Conservation (phyloP, 352 stramenopile species). For the Pythium folliculosum region DNA sequence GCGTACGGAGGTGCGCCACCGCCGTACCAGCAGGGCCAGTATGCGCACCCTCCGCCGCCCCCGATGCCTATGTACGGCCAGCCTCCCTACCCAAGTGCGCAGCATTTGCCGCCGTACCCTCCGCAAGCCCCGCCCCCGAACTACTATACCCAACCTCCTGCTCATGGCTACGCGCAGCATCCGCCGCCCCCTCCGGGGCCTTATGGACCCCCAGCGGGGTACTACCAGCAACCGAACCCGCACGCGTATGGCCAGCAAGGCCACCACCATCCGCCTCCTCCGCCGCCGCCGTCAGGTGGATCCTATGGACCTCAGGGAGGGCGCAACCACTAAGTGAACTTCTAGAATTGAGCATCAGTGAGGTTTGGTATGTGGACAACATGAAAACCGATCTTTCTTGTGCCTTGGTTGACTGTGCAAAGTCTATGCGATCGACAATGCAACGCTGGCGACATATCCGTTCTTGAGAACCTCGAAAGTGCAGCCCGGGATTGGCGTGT, state of each 20-base stretch:
- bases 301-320: constrained; percentile 21
- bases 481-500: constrained; percentile 68
- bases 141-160: constrained; percentile 24
- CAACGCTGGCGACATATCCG: constrained; percentile 73
- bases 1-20: constrained; percentile 16
- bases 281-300: constrained; percentile 21
- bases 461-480: constrained; percentile 88
- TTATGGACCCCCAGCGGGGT: constrained; percentile 22
- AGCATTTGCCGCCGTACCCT: constrained; percentile 24
- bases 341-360: neutral
- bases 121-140: constrained; percentile 23
- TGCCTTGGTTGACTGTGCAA: neutral
- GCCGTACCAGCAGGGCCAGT: constrained; percentile 20
- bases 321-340: constrained; percentile 13
- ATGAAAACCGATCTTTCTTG: constrained; percentile 8
- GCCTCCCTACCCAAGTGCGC: constrained; percentile 13
- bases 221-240: constrained; percentile 27
- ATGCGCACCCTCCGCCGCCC: constrained; percentile 12
- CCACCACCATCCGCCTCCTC: constrained; percentile 20
- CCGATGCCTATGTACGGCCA: constrained; percentile 25
- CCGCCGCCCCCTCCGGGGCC: constrained; percentile 13
- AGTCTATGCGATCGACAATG: constrained; percentile 36
- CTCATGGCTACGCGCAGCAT: constrained; percentile 22
- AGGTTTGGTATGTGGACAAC: constrained; percentile 3
- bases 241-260: constrained; percentile 21